Evolutionary conservation across 2,329 filamentous ascomycete genomes (phyloP), one percentile per base, ranked within the genome.

Genomic region (Ophiostoma perfectum): DNA sequence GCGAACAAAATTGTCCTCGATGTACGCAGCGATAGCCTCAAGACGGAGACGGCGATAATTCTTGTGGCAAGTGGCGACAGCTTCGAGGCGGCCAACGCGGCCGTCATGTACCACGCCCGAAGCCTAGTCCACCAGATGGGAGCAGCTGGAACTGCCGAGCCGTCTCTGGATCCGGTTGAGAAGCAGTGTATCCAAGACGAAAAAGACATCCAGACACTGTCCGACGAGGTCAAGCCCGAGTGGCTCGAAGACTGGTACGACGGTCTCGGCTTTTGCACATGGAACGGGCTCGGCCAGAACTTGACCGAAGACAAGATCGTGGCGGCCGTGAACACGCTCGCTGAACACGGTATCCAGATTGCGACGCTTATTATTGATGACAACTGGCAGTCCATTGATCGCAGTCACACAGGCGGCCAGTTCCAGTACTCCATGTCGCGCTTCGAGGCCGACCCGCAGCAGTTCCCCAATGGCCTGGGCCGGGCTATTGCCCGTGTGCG

Each of bases 341-440:
- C 88, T 4, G 81, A 87, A 42, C 84, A 90, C 68, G 85, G 88
- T 0, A 91, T 99, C 74, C 88, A 90, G 58, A 84, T 98, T 63
- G 89, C 88, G 0, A 96, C 88, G 74, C 82, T 99, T 2, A 97
- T 98, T 70, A 96, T 99, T 71, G 95, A 99, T 73, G 95, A 99
- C 75, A 96, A 96, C 74, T 99, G 95, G 95, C 93, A 97, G 77
- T 86, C 89, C 8, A 83, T 96, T 64, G 86, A 85, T 72, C 69
- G 68, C 45, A 78, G 82, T 42, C 73, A 75, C 38, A 82, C 82
- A 0, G 75, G 81, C 4, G 80, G 81, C 18, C 83, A 86, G 71
- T 86, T 84, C 71, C 82, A 85, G 65, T 79, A 84, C 68, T 84
- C 88, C 39, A 96, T 91, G 92, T 85, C 86, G 9, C 86, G 89